Evolutionary conservation across 2,329 filamentous ascomycete genomes (phyloP).

Genomic region (Aureobasidium sp.): DNA sequence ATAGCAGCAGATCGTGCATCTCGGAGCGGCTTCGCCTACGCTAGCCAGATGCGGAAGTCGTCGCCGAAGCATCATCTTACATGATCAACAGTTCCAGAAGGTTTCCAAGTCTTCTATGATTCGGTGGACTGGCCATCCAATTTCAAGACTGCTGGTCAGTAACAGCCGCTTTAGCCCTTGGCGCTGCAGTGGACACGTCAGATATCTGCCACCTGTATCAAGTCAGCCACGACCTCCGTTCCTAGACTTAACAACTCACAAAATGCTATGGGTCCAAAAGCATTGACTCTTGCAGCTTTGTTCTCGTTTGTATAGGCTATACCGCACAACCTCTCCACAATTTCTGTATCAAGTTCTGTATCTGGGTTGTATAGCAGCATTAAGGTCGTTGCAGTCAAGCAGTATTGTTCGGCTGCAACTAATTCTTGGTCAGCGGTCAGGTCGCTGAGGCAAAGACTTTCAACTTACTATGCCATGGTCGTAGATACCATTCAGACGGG

Average conservation of each 20-base stretch:
- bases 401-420: slow-evolving; percentile 11
- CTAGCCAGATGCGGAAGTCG: not conserved
- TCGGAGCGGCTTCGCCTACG: not conserved
- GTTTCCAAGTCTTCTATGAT: not conserved
- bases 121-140: slow-evolving; percentile 1
- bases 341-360: not conserved
- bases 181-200: not conserved
- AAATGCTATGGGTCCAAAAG: slow-evolving; percentile 7
- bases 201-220: not conserved
- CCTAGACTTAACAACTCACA: not conserved
- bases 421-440: not conserved
- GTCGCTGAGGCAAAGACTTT: not conserved
- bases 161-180: not conserved
- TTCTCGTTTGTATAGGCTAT: slow-evolving; percentile 2
- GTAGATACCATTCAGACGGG: slow-evolving; percentile 36
- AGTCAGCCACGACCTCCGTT: not conserved
- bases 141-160: not conserved
- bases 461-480: slow-evolving; percentile 37
- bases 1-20: not conserved
- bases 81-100: not conserved
- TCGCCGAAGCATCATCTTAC: not conserved
- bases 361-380: not conserved
- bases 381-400: not conserved
- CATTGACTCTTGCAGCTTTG: slow-evolving; percentile 8
- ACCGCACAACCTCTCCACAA: not conserved